Percentiles rank a stretch among this genome's conserved stretches.
Evolutionary conservation across 139 green algal genomes (phyloP).

Genomic region (Chlorella sp.): DNA sequence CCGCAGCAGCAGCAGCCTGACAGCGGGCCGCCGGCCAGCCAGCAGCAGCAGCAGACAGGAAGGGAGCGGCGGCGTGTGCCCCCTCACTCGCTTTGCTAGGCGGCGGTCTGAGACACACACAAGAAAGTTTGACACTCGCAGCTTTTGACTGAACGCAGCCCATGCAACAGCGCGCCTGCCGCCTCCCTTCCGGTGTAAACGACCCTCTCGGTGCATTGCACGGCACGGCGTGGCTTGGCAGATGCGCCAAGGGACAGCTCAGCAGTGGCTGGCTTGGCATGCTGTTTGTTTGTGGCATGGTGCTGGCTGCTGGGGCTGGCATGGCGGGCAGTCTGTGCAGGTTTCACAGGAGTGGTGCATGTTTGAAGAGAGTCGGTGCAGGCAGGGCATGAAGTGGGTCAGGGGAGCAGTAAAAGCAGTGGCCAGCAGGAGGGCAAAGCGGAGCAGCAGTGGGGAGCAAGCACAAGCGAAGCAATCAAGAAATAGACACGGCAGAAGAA

Average conservation of each 20-base stretch:
- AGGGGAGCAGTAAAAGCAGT: neutral
- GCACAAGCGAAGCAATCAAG: neutral
- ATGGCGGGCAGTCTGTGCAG: no score
- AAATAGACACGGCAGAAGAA: neutral
- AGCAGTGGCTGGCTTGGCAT: neutral
- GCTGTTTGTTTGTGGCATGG: neutral
- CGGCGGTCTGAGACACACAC: neutral
- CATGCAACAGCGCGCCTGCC: neutral
- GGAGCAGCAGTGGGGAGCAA: no score
- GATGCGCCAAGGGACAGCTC: neutral
- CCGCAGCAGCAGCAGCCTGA: neutral
- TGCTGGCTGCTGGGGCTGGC: no score
- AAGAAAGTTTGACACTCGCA: neutral
- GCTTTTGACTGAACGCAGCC: conserved; percentile 15
- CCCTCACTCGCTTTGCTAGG: neutral
- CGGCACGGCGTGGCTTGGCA: neutral
- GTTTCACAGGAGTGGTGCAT: neutral
- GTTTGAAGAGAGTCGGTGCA: neutral
- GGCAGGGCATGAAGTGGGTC: neutral
- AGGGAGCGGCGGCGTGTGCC: neutral
- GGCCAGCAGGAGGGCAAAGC: neutral
- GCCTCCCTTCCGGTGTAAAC: conserved; percentile 2
- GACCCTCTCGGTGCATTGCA: neutral
- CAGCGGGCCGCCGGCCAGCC: no score
- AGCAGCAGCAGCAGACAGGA: neutral